Evolutionary conservation across 208 protist species (phyloP).

Genomic region (Leishmania lainsoni): DNA sequence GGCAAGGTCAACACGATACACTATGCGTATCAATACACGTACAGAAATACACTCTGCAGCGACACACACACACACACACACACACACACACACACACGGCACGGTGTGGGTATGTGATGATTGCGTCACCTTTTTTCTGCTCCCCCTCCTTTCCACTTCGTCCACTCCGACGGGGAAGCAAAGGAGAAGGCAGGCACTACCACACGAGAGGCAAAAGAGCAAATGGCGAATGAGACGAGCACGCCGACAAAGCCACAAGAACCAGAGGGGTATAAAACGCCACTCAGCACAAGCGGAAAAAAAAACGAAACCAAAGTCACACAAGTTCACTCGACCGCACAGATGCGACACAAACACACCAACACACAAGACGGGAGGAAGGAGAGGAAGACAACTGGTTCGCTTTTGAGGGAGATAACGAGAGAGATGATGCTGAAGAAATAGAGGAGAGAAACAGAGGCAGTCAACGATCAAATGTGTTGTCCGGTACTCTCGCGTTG

Average conservation of each 20-base stretch:
- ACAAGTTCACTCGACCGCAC: no score
- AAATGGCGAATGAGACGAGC: not conserved
- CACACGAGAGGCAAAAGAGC: not conserved
- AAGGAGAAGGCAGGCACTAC: no score
- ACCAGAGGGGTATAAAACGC: not conserved
- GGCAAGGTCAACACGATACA: not conserved
- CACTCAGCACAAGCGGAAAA: not conserved
- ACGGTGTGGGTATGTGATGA: no score
- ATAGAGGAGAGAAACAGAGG: not conserved
- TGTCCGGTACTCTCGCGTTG: not conserved
- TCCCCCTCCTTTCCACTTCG: not conserved
- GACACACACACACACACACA: not conserved
- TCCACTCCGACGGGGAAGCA: not conserved
- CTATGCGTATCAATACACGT: not conserved
- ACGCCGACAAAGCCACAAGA: not conserved
- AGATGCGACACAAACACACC: not conserved
- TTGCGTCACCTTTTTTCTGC: not conserved
- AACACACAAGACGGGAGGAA: not conserved
- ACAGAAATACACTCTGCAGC: not conserved
- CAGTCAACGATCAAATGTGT: not conserved
- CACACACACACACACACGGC: not conserved
- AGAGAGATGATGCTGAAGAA: not conserved
- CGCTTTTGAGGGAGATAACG: not conserved
- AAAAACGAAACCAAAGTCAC: not conserved
- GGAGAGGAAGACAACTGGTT: not conserved